Evolutionary conservation across 371 early-diverging fungal species (phyloP).

Genomic region (Syncephalastrum sp.): DNA sequence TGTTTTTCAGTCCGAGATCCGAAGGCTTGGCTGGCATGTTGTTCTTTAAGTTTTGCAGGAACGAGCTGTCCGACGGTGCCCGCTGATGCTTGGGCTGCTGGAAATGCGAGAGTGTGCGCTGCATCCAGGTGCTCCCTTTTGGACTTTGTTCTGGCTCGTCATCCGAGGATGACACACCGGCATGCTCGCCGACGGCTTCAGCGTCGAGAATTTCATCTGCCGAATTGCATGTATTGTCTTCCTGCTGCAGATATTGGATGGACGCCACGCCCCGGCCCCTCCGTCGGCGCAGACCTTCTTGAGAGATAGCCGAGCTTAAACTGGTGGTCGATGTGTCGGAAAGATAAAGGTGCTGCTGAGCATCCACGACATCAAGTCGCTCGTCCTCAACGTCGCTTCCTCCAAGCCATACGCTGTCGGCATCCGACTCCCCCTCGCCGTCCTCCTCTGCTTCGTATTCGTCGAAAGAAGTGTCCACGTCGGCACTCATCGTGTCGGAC

Average conservation of each 20-base stretch:
- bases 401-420: constrained; percentile 23
- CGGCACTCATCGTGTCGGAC: constrained; percentile 35
- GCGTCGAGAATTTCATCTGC: constrained; percentile 21
- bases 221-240: constrained; percentile 14
- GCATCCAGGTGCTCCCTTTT: constrained; percentile 39
- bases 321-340: constrained; percentile 29
- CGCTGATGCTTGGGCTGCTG: constrained; percentile 24
- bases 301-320: background rate
- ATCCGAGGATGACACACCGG: constrained; percentile 14
- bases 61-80: constrained; percentile 18
- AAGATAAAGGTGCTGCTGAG: constrained; percentile 11
- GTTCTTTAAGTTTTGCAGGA: constrained; percentile 44
- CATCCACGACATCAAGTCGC: background rate
- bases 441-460: constrained; percentile 20
- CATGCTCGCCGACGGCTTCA: constrained; percentile 16
- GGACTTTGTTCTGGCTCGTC: constrained; percentile 14
- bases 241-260: constrained; percentile 30
- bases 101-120: constrained; percentile 45
- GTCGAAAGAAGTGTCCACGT: constrained; percentile 34
- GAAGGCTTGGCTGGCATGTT: constrained; percentile 38
- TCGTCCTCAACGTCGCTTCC: constrained; percentile 20
- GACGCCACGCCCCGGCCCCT: constrained; percentile 1
- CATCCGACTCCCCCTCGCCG: constrained; percentile 4
- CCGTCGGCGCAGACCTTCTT: constrained; percentile 21
- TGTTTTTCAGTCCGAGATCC: constrained; percentile 33